A percentile compares a stretch with the other conserved stretches of the same genome.
Evolutionary conservation across 768 basidiomycete species (phyloP).

Genomic region (Trametes cinnabarina): DNA sequence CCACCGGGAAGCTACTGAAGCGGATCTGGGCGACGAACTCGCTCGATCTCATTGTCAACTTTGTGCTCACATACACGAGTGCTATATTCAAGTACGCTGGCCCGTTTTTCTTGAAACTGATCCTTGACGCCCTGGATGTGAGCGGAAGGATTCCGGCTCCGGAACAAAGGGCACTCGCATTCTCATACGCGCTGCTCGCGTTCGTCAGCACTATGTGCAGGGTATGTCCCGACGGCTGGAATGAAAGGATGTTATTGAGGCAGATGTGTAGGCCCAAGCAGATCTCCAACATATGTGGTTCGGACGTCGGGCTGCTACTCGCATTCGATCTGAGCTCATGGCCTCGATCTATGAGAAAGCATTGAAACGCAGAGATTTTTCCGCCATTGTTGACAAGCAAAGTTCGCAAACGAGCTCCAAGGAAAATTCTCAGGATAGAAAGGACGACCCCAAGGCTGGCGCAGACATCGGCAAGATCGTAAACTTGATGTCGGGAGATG

Average conservation of each 20-base stretch:
- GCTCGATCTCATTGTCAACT: slow-evolving; percentile 56
- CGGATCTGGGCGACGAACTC: slow-evolving; percentile 46
- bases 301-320: slow-evolving; percentile 67
- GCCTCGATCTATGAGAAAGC: slow-evolving; percentile 87
- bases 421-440: slow-evolving; percentile 32
- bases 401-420: slow-evolving; percentile 30
- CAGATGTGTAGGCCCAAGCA: slow-evolving; percentile 46
- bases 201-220: slow-evolving; percentile 62
- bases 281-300: slow-evolving; percentile 80
- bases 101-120: slow-evolving; percentile 83
- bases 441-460: slow-evolving; percentile 61
- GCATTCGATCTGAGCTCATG: slow-evolving; percentile 79
- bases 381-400: slow-evolving; percentile 64
- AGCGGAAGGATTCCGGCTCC: slow-evolving; percentile 26
- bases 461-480: slow-evolving; percentile 91
- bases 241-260: neutral
- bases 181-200: slow-evolving; percentile 75
- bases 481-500: slow-evolving; percentile 83
- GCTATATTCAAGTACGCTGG: slow-evolving; percentile 75
- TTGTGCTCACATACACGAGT: slow-evolving; percentile 61
- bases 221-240: slow-evolving; percentile 35
- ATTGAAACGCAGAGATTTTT: slow-evolving; percentile 78
- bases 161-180: slow-evolving; percentile 58
- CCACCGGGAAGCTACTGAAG: slow-evolving; percentile 41
- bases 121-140: slow-evolving; percentile 55